Evolutionary conservation across 345 rosid species (phyloP).

Genomic region (Rhodomyrtus tomentosa): DNA sequence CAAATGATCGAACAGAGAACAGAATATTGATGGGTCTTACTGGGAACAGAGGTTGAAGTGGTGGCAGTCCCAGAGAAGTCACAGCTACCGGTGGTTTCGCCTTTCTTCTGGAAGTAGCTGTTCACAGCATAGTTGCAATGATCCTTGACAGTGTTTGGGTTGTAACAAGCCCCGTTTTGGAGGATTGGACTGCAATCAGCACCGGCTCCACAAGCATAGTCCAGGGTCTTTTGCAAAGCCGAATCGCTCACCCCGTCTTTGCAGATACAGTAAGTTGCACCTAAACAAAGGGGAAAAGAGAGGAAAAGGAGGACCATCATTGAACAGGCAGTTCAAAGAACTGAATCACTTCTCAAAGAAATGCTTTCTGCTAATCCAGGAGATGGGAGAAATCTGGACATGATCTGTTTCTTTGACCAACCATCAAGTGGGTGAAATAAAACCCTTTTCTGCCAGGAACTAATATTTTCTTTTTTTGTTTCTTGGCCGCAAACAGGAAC

Average conservation of each 20-base stretch:
- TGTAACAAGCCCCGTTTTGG: constrained; percentile 63
- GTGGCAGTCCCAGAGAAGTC: constrained; percentile 71
- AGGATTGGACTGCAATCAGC: constrained; percentile 50
- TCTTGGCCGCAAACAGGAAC: neutral
- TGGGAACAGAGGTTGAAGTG: constrained; percentile 12
- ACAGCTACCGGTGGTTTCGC: constrained; percentile 45
- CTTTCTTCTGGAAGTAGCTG: constrained; percentile 69
- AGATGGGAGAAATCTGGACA: neutral
- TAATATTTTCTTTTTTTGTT: neutral
- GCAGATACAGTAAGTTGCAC: constrained; percentile 63
- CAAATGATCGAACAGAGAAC: neutral
- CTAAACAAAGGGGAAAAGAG: constrained; percentile 9
- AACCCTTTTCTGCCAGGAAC: neutral
- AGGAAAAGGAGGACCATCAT: neutral
- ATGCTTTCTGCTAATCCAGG: neutral
- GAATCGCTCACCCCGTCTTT: constrained; percentile 49
- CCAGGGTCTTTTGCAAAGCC: constrained; percentile 55
- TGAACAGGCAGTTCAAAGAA: neutral
- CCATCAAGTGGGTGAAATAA: neutral
- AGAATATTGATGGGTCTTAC: neutral
- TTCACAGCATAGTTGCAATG: constrained; percentile 93
- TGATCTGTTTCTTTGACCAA: neutral
- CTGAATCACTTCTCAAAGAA: neutral
- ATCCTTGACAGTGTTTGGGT: constrained; percentile 69
- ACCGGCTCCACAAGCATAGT: constrained; percentile 91